Evolutionary conservation across 2,329 filamentous ascomycete genomes (phyloP).

Genomic region (Phoma herbarum): DNA sequence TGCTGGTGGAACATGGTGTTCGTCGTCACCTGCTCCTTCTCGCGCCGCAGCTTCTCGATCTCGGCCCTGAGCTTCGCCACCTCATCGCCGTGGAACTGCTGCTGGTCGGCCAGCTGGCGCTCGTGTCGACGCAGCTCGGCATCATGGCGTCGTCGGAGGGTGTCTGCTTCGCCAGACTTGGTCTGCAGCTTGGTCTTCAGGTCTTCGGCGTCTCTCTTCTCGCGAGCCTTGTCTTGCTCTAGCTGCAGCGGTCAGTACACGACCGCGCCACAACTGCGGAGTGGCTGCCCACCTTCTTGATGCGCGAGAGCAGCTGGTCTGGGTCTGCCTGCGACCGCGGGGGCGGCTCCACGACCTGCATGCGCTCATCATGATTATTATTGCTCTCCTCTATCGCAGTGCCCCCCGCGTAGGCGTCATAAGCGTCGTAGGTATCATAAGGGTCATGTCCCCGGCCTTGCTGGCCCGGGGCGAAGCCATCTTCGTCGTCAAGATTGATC

Average conservation of each 20-base stretch:
- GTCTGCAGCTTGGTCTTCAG: conserved; percentile 53
- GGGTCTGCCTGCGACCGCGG: conserved; percentile 39
- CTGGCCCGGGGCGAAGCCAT: conserved; percentile 1
- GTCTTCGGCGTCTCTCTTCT: conserved; percentile 28
- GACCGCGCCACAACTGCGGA: not conserved
- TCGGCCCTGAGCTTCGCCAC: conserved; percentile 69
- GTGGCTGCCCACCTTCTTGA: conserved; percentile 49
- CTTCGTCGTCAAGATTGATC: conserved; percentile 55
- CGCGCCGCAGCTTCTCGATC: conserved; percentile 70
- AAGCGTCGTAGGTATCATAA: not conserved
- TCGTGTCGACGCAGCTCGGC: conserved; percentile 70
- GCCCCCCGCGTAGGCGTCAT: conserved; percentile 6
- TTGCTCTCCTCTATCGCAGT: conserved; percentile 15
- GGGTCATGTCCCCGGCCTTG: not conserved
- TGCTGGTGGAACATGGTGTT: conserved; percentile 77
- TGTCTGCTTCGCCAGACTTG: conserved; percentile 76
- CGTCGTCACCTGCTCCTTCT: conserved; percentile 71
- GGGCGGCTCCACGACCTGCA: conserved; percentile 16
- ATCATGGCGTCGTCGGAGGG: conserved; percentile 75
- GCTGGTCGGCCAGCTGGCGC: conserved; percentile 67
- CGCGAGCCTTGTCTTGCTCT: conserved; percentile 53
- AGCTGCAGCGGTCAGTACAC: conserved; percentile 45
- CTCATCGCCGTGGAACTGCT: conserved; percentile 71
- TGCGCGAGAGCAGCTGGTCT: conserved; percentile 51
- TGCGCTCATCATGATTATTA: conserved; percentile 5